Conservation (phyloP, 148 eudicot genomes). For the Selenicereus undatus region DNA sequence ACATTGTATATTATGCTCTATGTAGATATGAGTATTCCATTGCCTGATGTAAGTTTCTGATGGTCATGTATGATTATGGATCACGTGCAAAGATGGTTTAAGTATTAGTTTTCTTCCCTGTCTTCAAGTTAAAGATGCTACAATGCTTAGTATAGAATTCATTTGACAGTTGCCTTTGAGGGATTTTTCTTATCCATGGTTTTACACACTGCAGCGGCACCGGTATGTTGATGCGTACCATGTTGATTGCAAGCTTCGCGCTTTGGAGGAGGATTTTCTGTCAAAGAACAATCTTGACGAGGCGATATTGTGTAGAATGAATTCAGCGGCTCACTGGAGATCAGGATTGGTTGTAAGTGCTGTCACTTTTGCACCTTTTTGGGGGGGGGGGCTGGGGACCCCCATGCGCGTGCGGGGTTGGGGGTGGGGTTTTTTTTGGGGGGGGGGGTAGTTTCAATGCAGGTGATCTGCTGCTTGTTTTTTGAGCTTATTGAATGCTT, state of each 20-base stretch:
- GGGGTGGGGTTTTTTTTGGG: not conserved
- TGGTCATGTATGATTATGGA: not conserved
- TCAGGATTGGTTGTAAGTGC: conserved; percentile 86
- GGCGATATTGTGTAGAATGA: conserved; percentile 45
- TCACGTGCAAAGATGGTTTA: not conserved
- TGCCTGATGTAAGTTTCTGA: not conserved
- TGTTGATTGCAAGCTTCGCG: conserved; percentile 59
- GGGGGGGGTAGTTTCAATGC: not conserved
- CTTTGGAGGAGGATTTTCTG: conserved; percentile 64
- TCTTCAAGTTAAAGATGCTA: not conserved
- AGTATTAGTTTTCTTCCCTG: not conserved
- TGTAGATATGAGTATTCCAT: not conserved
- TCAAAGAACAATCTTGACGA: conserved; percentile 47
- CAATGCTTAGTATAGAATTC: not conserved
- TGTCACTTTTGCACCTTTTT: not conserved
- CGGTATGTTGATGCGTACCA: conserved; percentile 82
- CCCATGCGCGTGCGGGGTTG: no score
- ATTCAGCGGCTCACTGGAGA: conserved; percentile 71
- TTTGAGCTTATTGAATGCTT: not conserved
- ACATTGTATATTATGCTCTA: not conserved
- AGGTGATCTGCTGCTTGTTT: not conserved
- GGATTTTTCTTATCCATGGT: not conserved
- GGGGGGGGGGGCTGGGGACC: not conserved
- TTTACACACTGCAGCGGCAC: conserved; percentile 52
- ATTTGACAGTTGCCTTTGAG: not conserved